Evolutionary conservation across 805 yeast genomes (phyloP), one percentile per base, ranked within the genome.

Genomic region (Yamadazyma sp.): DNA sequence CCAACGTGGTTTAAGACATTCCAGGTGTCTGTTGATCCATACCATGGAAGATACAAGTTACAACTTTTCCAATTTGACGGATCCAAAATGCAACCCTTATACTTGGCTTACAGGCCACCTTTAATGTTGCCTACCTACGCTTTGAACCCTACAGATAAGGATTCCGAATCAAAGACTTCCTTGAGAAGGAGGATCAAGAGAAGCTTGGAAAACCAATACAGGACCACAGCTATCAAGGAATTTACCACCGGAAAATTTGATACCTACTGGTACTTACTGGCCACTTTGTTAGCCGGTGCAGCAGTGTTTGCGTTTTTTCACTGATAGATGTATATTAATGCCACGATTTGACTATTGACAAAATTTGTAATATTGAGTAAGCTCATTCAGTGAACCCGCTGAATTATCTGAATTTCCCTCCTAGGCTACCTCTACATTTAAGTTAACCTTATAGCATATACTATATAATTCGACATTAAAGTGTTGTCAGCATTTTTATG

Each of bases 91-190:
- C 91, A 88, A 48, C 98, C 99, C 0, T 61, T 93, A 53, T 93
- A 88, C 62, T 73, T 93, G 59, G 96, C 95, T 2, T 93, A 90
- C 68, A 76, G 77, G 52, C 99, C 99, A 5, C 95, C 99, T 7
- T 73, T 84, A 77, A 93, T 93, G 99, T 77, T 93, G 43, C 99
- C 99, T 15, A 93, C 98, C 1, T 64, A 59, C 37, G 90, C 97
- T 0, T 67, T 93, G 71, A 91, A 90, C 61, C 99, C 99, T 15
- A 85, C 95, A 2, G 67, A 69, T 29, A 42, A 47, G 20, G 64
- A 68, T 2, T 54, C 70, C 5, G 61, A 66, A 25, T 59, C 73
- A 8, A 50, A 52, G 26, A 28, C 59, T 6, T 47, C 57, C 36
- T 65, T 50, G 48, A 59, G 52, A 60, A 67, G 64, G 37, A 67